Evolutionary conservation across 805 yeast species (phyloP).

Genomic region (Nakazawaea molendinolei): DNA sequence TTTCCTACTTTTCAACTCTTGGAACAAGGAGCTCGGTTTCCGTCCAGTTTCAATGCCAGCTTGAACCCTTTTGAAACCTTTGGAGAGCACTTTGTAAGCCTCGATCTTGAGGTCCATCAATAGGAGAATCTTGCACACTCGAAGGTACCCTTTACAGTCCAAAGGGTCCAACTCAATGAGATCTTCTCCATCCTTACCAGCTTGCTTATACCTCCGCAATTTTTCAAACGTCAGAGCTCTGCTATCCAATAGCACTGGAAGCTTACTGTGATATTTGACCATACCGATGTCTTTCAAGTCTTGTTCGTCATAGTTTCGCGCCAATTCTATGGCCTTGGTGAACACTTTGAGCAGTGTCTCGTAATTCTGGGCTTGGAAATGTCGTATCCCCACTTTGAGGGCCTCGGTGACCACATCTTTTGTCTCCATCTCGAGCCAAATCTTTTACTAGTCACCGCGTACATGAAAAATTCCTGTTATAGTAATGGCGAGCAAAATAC

Average conservation of each 20-base stretch:
- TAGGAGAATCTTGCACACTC: constrained; percentile 32
- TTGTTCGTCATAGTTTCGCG: constrained; percentile 1
- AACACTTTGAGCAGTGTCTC: constrained; percentile 10
- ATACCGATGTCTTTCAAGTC: neutral
- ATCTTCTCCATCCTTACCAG: constrained; percentile 31
- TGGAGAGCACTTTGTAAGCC: constrained; percentile 29
- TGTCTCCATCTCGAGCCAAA: neutral
- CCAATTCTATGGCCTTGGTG: constrained; percentile 8
- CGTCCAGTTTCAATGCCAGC: constrained; percentile 22
- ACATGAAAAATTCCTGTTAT: too few species aligned
- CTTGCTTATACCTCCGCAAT: constrained; percentile 23
- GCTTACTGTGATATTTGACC: constrained; percentile 10
- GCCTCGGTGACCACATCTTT: constrained; percentile 8
- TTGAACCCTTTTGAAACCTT: constrained; percentile 32
- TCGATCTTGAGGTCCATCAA: constrained; percentile 22
- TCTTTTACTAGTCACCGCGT: too few species aligned
- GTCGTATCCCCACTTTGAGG: constrained; percentile 6
- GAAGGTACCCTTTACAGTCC: constrained; percentile 42
- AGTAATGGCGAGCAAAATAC: too few species aligned
- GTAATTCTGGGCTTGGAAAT: constrained; percentile 4
- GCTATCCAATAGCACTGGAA: constrained; percentile 27
- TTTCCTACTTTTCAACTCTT: constrained; percentile 18
- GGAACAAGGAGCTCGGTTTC: constrained; percentile 29
- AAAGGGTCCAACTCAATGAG: constrained; percentile 33
- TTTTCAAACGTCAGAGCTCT: constrained; percentile 45